Evolutionary conservation across 805 yeast genomes (phyloP).

Genomic region (Candida lessepsii): DNA sequence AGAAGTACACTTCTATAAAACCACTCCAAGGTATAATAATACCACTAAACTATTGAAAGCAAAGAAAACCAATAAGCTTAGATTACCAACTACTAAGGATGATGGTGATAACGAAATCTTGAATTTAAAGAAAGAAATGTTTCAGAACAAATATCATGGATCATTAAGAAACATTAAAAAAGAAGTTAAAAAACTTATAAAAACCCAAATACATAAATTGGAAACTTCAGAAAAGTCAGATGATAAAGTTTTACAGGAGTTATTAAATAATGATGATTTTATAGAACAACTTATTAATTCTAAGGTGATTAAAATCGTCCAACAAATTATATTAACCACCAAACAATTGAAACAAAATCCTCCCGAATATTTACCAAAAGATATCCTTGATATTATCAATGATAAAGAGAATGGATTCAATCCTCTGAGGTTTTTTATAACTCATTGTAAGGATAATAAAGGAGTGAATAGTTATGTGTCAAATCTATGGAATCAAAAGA

Average conservation of each 20-base stretch:
- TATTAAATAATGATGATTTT: slow-evolving; percentile 21
- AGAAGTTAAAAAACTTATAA: slow-evolving; percentile 24
- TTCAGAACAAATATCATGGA: slow-evolving; percentile 50
- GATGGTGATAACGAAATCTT: slow-evolving; percentile 48
- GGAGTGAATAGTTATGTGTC: slow-evolving; percentile 48
- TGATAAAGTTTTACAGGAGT: slow-evolving; percentile 18
- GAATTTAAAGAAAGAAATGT: slow-evolving; percentile 43
- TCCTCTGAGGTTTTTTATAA: slow-evolving; percentile 48
- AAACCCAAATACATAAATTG: slow-evolving; percentile 13
- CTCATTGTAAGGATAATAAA: slow-evolving; percentile 38
- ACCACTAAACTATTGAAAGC: slow-evolving; percentile 49
- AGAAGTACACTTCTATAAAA: slow-evolving; percentile 46
- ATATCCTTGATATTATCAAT: slow-evolving; percentile 21
- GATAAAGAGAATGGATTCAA: slow-evolving; percentile 34
- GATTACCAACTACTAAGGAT: slow-evolving; percentile 37
- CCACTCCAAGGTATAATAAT: slow-evolving; percentile 46
- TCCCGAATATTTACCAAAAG: slow-evolving; percentile 34
- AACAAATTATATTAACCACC: slow-evolving; percentile 24
- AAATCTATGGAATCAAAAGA: slow-evolving; percentile 44
- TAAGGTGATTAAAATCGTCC: slow-evolving; percentile 30
- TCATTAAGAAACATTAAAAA: slow-evolving; percentile 41
- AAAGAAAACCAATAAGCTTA: slow-evolving; percentile 41
- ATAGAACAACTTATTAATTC: slow-evolving; percentile 29
- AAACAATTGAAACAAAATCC: slow-evolving; percentile 31
- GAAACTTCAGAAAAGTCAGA: slow-evolving; percentile 15